Percentiles rank a stretch among this genome's conserved stretches.
Evolutionary conservation across 805 yeast genomes (phyloP).

Genomic region (Kluyveromyces starmeri): DNA sequence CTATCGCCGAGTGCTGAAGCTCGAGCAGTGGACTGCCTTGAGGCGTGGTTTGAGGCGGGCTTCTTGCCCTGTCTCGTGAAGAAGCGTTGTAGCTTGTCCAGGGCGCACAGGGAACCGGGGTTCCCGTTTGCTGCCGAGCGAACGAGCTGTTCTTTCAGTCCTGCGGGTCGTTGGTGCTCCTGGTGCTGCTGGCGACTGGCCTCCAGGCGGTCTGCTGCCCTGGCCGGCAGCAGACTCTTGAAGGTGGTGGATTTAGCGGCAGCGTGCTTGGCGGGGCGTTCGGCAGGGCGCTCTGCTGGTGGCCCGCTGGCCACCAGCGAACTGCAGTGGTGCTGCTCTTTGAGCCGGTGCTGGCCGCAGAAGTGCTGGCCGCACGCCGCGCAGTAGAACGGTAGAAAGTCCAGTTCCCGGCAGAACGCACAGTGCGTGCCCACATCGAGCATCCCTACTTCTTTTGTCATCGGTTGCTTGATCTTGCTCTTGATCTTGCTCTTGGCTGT

Average conservation of each 20-base stretch:
- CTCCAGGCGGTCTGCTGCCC: slow-evolving; percentile 15
- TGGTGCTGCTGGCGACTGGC: slow-evolving; percentile 9
- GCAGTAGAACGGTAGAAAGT: slow-evolving; percentile 29
- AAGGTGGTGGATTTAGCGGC: slow-evolving; percentile 10
- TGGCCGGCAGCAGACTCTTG: slow-evolving; percentile 24
- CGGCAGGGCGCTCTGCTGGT: too few relatives aligned
- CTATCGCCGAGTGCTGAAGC: slow-evolving; percentile 24
- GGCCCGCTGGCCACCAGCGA: slow-evolving; percentile 9
- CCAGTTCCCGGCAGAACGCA: slow-evolving; percentile 24
- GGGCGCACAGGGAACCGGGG: slow-evolving; percentile 9
- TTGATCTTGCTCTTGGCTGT: not conserved
- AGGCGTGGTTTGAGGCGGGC: too few relatives aligned
- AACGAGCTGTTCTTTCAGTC: not conserved
- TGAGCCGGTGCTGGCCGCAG: slow-evolving; percentile 22
- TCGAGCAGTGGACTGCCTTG: too few relatives aligned
- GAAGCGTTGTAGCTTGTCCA: slow-evolving; percentile 21
- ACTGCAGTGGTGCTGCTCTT: slow-evolving; percentile 22
- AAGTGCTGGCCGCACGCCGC: slow-evolving; percentile 22
- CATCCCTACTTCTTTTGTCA: slow-evolving; percentile 24
- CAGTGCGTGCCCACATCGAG: slow-evolving; percentile 31
- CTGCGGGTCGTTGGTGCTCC: not conserved
- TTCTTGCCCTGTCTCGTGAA: slow-evolving; percentile 11
- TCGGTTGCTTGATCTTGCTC: not conserved
- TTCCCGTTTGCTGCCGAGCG: slow-evolving; percentile 8
- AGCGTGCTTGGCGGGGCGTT: too few relatives aligned